These are phyloP conservation scores for Truncatella angustata DNA, from an alignment of 2,329 filamentous ascomycete species.

Conservation along the genomic window DNA sequence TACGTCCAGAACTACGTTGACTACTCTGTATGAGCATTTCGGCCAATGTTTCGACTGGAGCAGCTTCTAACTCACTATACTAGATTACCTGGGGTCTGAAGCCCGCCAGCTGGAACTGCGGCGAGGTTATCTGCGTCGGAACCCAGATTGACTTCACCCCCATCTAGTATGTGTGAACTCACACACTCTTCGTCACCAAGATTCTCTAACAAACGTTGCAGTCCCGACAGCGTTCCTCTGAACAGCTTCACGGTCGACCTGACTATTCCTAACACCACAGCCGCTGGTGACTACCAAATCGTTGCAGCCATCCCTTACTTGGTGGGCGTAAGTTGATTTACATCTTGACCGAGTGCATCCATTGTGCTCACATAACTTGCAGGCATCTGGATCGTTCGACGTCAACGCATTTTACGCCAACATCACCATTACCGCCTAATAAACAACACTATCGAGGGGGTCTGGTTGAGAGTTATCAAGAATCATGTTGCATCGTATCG, in stretches of 20 bases:
- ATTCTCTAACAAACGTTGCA: too few relatives aligned
- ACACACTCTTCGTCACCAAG: not conserved
- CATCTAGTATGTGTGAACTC: constrained; percentile 22
- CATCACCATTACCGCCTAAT: constrained; percentile 15
- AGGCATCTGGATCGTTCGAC: constrained; percentile 23
- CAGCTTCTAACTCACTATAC: not conserved
- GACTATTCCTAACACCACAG: constrained; percentile 15
- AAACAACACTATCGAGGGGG: not conserved
- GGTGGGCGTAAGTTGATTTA: constrained; percentile 23
- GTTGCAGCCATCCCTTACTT: constrained; percentile 26
- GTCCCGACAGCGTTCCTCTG: constrained; percentile 12
- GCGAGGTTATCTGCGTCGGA: constrained; percentile 24
- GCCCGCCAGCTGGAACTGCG: constrained; percentile 12
- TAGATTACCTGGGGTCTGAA: constrained; percentile 27
- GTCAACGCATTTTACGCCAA: constrained; percentile 17
- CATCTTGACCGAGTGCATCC: not conserved
- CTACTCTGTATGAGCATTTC: constrained; percentile 18
- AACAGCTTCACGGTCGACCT: constrained; percentile 17
- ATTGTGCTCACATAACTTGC: constrained; percentile 5
- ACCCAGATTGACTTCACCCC: constrained; percentile 26
- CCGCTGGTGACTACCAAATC: constrained; percentile 21
- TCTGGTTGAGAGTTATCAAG: not conserved
- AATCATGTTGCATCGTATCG: constrained; percentile 3
- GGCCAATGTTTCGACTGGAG: too few relatives aligned
- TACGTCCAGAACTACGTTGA: constrained; percentile 34